phyloP scores from a whole-genome alignment of 2,329 filamentous ascomycete genomes.

The Diaporthe sp. region DNA sequence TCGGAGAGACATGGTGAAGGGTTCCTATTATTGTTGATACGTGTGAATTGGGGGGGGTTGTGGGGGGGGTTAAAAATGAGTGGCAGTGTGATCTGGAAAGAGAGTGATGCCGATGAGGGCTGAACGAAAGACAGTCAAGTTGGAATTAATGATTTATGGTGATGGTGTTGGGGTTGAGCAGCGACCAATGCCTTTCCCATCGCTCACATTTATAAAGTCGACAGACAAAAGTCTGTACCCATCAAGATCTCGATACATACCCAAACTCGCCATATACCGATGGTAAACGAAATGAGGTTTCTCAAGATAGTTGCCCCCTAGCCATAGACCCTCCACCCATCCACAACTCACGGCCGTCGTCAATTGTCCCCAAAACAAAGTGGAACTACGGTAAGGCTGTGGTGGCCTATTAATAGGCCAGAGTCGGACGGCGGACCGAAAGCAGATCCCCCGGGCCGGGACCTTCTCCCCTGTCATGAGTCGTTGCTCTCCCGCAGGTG shows the following conservation, averaged over 20 bases:
- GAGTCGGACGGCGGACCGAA: not conserved
- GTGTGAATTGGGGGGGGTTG: no score
- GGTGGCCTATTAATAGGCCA: not conserved
- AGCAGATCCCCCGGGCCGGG: not conserved
- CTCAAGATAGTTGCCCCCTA: not conserved
- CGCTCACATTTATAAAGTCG: not conserved
- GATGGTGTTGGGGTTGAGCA: not conserved
- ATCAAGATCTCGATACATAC: not conserved
- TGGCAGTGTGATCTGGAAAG: not conserved
- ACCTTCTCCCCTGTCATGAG: not conserved
- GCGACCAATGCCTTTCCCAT: not conserved
- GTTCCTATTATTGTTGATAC: not conserved
- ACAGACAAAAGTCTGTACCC: not conserved
- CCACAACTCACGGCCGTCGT: not conserved
- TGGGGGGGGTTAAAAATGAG: no score
- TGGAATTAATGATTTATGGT: not conserved
- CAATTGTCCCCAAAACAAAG: not conserved
- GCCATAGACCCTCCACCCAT: not conserved
- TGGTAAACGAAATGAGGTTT: not conserved
- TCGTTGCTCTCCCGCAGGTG: not conserved
- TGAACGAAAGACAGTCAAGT: not conserved
- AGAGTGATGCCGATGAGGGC: not conserved
- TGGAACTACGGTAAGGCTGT: conserved; percentile 4
- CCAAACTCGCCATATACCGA: not conserved
- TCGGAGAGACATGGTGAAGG: not conserved